A percentile compares a stretch with the other conserved stretches of the same genome.
Conservation (phyloP, 768 basidiomycete genomes). For the Cubamyces lactineus region DNA sequence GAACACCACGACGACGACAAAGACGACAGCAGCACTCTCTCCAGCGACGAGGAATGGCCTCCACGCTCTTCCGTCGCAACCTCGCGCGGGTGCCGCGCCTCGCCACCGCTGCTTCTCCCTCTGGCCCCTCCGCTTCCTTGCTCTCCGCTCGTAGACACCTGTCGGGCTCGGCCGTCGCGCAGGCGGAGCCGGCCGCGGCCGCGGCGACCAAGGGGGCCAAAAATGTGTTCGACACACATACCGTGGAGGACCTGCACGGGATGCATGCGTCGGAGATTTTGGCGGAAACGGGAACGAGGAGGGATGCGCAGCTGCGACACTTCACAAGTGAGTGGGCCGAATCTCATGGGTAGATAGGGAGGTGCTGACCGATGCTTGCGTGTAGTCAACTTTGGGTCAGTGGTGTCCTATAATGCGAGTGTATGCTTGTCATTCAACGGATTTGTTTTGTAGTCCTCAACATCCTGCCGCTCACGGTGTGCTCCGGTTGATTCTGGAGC, state of each 20-base stretch:
- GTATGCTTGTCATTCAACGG: background rate
- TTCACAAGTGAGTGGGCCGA: slow-evolving; percentile 73
- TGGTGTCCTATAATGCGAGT: background rate
- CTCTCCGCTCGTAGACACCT: slow-evolving; percentile 39
- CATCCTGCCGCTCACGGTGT: slow-evolving; percentile 99
- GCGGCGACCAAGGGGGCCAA: slow-evolving; percentile 41
- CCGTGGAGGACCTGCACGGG: slow-evolving; percentile 84
- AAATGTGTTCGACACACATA: slow-evolving; percentile 65
- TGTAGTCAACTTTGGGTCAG: slow-evolving; percentile 90
- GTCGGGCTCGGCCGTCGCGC: slow-evolving; percentile 41
- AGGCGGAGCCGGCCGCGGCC: slow-evolving; percentile 31
- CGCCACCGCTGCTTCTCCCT: slow-evolving; percentile 28
- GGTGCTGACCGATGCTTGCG: slow-evolving; percentile 3
- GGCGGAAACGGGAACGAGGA: slow-evolving; percentile 67
- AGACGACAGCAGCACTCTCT: slow-evolving; percentile 25
- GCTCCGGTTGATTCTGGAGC: slow-evolving; percentile 93
- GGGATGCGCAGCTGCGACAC: slow-evolving; percentile 85
- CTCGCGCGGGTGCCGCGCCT: slow-evolving; percentile 47
- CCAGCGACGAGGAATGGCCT: slow-evolving; percentile 57
- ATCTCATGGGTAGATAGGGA: slow-evolving; percentile 2
- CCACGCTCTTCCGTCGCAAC: slow-evolving; percentile 64
- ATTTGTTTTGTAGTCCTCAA: slow-evolving; percentile 67
- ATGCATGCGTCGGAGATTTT: slow-evolving; percentile 81
- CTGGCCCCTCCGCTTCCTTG: slow-evolving; percentile 30
- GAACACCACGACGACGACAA: slow-evolving; percentile 32